These are phyloP conservation scores for Puccinia horiana DNA, from an alignment of 1,284 basidiomycete species.

Conservation along the genomic window DNA sequence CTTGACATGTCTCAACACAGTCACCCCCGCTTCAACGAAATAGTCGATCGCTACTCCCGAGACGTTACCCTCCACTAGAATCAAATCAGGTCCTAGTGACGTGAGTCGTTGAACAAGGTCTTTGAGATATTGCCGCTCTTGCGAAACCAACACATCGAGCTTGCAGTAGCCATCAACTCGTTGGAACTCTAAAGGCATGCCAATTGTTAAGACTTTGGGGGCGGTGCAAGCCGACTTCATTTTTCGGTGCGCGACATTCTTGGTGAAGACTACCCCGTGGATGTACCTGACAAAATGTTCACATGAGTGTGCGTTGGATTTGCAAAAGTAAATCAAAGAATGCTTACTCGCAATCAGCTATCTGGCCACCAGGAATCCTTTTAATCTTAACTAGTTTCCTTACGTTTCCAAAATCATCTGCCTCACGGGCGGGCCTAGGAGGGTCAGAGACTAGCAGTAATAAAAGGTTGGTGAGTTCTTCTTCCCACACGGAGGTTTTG, in stretches of 20 bases:
- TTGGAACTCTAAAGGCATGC: constrained; percentile 93
- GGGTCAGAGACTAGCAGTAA: constrained; percentile 66
- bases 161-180: constrained; percentile 90
- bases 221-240: constrained; percentile 62
- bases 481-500: constrained; percentile 79
- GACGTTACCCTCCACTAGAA: constrained; percentile 88
- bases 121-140: constrained; percentile 91
- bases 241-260: constrained; percentile 92
- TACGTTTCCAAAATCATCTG: constrained; percentile 84
- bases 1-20: constrained; percentile 88
- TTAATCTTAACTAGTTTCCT: constrained; percentile 97
- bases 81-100: constrained; percentile 84
- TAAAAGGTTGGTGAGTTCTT: constrained; percentile 74
- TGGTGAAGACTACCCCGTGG: constrained; percentile 93
- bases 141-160: constrained; percentile 85
- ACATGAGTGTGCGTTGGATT: not conserved
- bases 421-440: constrained; percentile 60
- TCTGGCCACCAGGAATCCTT: constrained; percentile 90
- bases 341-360: constrained; percentile 86
- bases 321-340: not conserved
- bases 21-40: constrained; percentile 81
- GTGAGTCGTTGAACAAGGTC: constrained; percentile 86
- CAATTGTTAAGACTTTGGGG: constrained; percentile 93
- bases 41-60: constrained; percentile 87
- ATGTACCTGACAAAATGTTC: constrained; percentile 58